A percentile compares a stretch with the other conserved stretches of the same genome.
These are phyloP conservation scores for Linaria vulgaris DNA, from an alignment of 257 asterid species.

Conservation along the genomic window DNA sequence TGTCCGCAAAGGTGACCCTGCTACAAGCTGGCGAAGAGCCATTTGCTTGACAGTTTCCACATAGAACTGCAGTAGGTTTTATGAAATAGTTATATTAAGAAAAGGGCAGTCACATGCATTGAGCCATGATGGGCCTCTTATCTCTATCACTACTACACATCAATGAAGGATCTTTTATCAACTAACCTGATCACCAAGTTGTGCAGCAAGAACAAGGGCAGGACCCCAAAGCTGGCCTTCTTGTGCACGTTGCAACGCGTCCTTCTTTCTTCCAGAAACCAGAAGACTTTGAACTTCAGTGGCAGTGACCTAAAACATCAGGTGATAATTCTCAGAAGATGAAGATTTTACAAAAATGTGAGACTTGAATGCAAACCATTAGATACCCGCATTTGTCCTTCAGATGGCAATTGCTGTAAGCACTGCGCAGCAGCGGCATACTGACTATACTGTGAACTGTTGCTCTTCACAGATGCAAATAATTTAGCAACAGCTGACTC, in stretches of 20 bases:
- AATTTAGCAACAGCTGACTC: conserved; percentile 85
- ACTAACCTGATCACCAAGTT: conserved; percentile 83
- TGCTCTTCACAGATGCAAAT: conserved; percentile 72
- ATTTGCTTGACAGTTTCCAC: conserved; percentile 89
- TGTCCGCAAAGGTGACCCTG: conserved; percentile 96
- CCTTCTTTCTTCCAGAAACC: conserved; percentile 93
- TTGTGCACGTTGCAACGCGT: conserved; percentile 89
- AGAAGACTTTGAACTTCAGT: conserved; percentile 81
- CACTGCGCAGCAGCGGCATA: conserved; percentile 62
- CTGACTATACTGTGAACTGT: conserved; percentile 45
- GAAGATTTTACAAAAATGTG: conserved; percentile 9
- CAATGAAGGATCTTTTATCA: conserved; percentile 8
- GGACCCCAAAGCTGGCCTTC: conserved; percentile 99
- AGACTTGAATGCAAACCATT: conserved; percentile 16
- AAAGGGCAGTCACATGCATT: neutral
- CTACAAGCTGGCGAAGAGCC: conserved; percentile 84
- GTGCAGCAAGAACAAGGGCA: conserved; percentile 98
- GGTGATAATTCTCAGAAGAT: conserved; percentile 21
- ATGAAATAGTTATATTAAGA: conserved; percentile 11
- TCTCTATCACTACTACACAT: conserved; percentile 11
- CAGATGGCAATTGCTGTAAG: conserved; percentile 85
- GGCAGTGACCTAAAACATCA: conserved; percentile 68
- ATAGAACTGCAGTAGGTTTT: conserved; percentile 67
- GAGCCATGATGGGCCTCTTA: conserved; percentile 7
- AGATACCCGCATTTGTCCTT: conserved; percentile 80